Conservation (phyloP, 164 flowering plant species). For the Stephania yunnanensis region DNA sequence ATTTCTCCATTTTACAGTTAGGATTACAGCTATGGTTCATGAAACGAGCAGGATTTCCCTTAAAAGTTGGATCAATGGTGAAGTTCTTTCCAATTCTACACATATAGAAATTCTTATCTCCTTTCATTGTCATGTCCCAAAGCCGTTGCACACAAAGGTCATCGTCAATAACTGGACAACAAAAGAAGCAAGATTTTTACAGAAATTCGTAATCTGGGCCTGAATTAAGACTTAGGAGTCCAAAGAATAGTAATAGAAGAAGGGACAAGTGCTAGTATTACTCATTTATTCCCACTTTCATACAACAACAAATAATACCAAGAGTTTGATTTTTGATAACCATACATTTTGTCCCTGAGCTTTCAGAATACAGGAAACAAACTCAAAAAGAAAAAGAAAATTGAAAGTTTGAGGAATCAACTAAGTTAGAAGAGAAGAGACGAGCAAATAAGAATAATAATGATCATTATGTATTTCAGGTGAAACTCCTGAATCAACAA, state of each 20-base stretch:
- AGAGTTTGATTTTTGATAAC: no score
- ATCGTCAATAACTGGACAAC: constrained; percentile 74
- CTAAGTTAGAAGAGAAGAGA: not conserved
- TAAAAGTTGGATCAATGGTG: constrained; percentile 92
- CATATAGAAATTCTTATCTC: constrained; percentile 77
- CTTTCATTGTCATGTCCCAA: constrained; percentile 83
- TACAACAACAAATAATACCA: no score
- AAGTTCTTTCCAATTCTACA: constrained; percentile 83
- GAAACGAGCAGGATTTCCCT: constrained; percentile 80
- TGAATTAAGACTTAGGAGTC: no score
- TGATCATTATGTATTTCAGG: not conserved
- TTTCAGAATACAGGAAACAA: no score
- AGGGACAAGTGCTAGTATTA: no score
- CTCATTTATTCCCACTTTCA: no score
- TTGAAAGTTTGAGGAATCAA: no score
- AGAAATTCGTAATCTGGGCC: not conserved
- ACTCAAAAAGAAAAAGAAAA: no score
- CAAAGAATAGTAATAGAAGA: no score
- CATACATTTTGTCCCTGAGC: no score
- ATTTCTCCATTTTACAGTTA: constrained; percentile 82
- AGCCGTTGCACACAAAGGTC: constrained; percentile 78
- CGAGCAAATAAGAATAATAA: not conserved
- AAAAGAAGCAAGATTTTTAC: not conserved
- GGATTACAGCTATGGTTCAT: constrained; percentile 93
- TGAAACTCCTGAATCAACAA: not conserved